A percentile compares a stretch with the other conserved stretches of the same genome.
These are phyloP conservation scores for Triangularia setosa DNA, from an alignment of 2,329 filamentous ascomycete species.

Conservation along the genomic window DNA sequence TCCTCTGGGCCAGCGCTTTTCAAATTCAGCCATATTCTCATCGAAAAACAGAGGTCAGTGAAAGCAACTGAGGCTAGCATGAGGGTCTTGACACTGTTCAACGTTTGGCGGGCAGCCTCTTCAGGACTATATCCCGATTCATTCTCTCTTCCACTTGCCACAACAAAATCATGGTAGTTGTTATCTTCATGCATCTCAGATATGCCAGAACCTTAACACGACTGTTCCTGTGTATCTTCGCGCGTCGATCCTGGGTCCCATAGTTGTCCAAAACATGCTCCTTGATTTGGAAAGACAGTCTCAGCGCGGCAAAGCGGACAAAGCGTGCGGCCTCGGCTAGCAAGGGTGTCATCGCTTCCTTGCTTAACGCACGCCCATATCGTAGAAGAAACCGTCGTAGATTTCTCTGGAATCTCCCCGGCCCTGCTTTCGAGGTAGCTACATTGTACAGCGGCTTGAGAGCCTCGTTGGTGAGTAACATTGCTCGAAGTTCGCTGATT, in stretches of 20 bases:
- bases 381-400: slow-evolving; percentile 1
- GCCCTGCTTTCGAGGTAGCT: not conserved
- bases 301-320: not conserved
- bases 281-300: slow-evolving; percentile 5
- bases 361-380: not conserved
- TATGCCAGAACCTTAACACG: not conserved
- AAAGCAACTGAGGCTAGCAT: slow-evolving; percentile 5
- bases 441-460: slow-evolving; percentile 1
- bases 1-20: not conserved
- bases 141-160: slow-evolving; percentile 1
- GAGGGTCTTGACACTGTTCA: slow-evolving; percentile 6
- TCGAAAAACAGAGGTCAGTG: not conserved
- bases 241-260: too few relatives aligned
- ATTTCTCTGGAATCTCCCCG: slow-evolving; percentile 6
- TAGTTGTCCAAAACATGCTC: not conserved
- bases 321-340: not conserved
- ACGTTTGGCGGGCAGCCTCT: not conserved
- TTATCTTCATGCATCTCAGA: too few relatives aligned
- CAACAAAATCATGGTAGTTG: too few relatives aligned
- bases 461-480: not conserved
- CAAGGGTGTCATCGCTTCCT: not conserved
- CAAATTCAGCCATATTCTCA: not conserved
- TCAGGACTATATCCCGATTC: slow-evolving; percentile 4
- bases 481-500: not conserved
- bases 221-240: not conserved